Percentiles rank a stretch among this genome's conserved stretches.
Evolutionary conservation across 305 asterid species (phyloP).

Genomic region (Fraxinus angustifolia): DNA sequence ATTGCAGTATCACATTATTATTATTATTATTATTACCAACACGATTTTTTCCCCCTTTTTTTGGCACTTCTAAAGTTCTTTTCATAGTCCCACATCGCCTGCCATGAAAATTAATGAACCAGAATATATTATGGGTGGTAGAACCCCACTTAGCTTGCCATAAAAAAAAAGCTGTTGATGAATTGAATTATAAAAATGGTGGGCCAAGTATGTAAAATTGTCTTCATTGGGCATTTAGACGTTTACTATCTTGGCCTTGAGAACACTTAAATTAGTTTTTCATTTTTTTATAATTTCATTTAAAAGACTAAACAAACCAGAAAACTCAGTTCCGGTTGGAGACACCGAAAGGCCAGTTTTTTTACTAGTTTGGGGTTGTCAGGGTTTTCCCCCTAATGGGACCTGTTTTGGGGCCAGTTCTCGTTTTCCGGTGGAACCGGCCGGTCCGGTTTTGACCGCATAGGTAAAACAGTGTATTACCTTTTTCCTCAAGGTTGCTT

Average conservation of each 20-base stretch:
- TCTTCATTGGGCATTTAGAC: background rate
- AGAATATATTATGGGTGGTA: background rate
- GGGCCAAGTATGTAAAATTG: background rate
- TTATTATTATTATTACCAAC: background rate
- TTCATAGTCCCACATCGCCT: background rate
- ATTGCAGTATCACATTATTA: background rate
- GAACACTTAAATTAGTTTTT: background rate
- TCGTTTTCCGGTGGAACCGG: background rate
- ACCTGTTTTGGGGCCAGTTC: background rate
- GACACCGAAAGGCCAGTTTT: background rate
- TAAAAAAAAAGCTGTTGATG: background rate
- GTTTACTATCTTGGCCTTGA: background rate
- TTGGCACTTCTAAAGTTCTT: background rate
- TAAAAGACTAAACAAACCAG: background rate
- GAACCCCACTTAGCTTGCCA: background rate
- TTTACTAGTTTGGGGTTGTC: background rate
- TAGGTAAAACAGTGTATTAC: conserved; percentile 27
- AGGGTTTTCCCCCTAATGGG: background rate
- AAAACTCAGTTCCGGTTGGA: background rate
- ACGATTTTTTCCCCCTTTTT: background rate
- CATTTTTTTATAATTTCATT: background rate
- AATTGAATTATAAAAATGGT: background rate
- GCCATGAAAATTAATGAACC: background rate
- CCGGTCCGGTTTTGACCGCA: background rate
- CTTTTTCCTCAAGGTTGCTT: conserved; percentile 50